phyloP scores from a whole-genome alignment of 75 land plant genomes.

The Picea glauca region DNA sequence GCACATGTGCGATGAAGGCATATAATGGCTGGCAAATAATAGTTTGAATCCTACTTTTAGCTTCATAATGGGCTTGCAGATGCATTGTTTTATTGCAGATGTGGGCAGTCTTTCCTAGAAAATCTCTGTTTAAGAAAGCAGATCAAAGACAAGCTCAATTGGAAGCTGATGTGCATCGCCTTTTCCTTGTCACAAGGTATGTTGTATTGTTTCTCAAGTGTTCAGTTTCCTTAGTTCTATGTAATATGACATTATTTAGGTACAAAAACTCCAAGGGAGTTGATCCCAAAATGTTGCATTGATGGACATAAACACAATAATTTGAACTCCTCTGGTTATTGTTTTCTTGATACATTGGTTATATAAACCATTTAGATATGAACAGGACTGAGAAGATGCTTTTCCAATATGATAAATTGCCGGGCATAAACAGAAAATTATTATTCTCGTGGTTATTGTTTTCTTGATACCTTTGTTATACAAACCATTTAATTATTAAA shows the following conservation, averaged over 20 bases:
- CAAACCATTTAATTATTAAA: background rate
- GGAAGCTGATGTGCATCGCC: conserved; percentile 82
- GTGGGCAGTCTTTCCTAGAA: background rate
- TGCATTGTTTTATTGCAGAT: conserved; percentile 4
- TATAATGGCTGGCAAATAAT: background rate
- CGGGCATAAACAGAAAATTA: background rate
- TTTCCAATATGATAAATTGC: background rate
- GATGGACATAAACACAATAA: background rate
- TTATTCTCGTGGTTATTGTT: background rate
- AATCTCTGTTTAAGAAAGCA: background rate
- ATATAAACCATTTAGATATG: background rate
- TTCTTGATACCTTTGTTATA: background rate
- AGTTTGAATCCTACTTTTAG: background rate
- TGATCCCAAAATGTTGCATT: background rate
- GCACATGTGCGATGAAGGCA: background rate
- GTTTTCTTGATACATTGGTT: background rate
- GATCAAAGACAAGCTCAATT: conserved; percentile 77
- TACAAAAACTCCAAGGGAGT: background rate
- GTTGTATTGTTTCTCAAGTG: background rate
- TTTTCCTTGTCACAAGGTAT: conserved; percentile 84
- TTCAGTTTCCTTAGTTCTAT: background rate
- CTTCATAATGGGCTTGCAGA: background rate
- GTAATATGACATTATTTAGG: background rate
- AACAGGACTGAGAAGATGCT: background rate
- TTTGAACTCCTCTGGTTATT: background rate